Evolutionary conservation across 179 eudicot genomes (phyloP), one percentile per base, ranked within the genome.

Genomic region (Spinacia oleracea): DNA sequence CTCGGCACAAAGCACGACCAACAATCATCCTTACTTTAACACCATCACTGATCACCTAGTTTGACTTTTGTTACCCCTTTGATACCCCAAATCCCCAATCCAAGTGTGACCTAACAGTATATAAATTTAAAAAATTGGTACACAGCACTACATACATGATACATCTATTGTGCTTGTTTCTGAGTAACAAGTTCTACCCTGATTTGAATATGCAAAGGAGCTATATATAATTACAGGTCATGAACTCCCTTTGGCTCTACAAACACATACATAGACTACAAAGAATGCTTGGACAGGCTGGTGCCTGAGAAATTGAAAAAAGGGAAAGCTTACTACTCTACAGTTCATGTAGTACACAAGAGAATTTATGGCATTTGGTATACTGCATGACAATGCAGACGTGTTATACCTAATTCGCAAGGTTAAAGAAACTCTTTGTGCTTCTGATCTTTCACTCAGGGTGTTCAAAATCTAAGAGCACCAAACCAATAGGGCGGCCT

Each of bases 171-270:
- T 51, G 67, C 51, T 25, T 27, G 34, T 55, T 2, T 31, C 15
- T 14, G 2, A 63, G 5, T 29, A 2, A 6, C 16, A 1, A 1
- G 27, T 60, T 29, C 21, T 38, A 27, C 27, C 63, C 51, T 59
- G 58, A 18, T 72, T 12, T 50, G 56, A 59, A 6, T 72, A n/a
- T 71, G 38, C 48, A 51, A n/a, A 62, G 35, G 50, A 50, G 38
- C 74, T 46, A 81, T 76, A 65, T 78, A 68, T 77, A 78, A 38
- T 74, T 78, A 77, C 78, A 74, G 45, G 45, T 56, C 72, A 64
- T 12, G 40, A 45, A 48, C 53, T 68, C 32, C 68, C 50, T 16
- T 69, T 1, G 34, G 35, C 46, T 77, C 29, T 56, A 56, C 32
- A 64, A 48, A 56, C 32, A 50, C 35, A 27, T 27, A 29, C 62